Evolutionary conservation across 2,329 filamentous ascomycete species (phyloP), one percentile per base, ranked within the genome.

Genomic region (Arthroderma sp.): DNA sequence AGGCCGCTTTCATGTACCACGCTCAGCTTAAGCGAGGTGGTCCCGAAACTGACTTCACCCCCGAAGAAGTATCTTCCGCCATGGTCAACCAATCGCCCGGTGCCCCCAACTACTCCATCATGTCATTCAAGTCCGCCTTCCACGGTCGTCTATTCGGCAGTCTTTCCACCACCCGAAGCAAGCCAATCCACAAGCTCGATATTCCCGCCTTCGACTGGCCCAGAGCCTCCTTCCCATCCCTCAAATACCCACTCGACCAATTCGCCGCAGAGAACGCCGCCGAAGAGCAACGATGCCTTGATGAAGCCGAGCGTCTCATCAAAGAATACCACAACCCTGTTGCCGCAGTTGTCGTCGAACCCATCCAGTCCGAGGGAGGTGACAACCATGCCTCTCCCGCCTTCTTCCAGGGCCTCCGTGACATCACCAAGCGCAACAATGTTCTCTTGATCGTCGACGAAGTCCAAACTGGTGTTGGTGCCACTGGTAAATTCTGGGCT

Each of bases 131-230:
- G 68, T 80, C 81, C 33, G 85, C 73, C 50, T 94, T 94, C 75
- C 87, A 94, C 69, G 87, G 87, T 53, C 85, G 87, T 52, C 77
- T 94, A 39, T 94, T 94, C 56, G 87, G 85, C 58, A 82, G 77
- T 47, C 75, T 94, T 45, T 89, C 84, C 49, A 94, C 86, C 46
- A 94, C 87, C 9, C 83, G 87, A 61, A 88, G 82, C 65, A 94
- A 94, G 75, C 78, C 87, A 39, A 88, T 94, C 62, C 87, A 94
- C 74, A 94, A 94, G 70, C 72, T 94, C 55, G 87, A 94, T 61
- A 94, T 94, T 55, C 87, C 87, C 27, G 85, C 87, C 57, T 94
- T 94, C 58, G 83, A 94, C 73, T 94, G 87, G 87, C 87, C 87
- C 29, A 85, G 89, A 64, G 86, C 86, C 11, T 78, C 83, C 45